Percentiles rank a stretch among this genome's conserved stretches.
Evolutionary conservation across 1,284 basidiomycete species (phyloP).

Genomic region (Sphagnurus paluster): DNA sequence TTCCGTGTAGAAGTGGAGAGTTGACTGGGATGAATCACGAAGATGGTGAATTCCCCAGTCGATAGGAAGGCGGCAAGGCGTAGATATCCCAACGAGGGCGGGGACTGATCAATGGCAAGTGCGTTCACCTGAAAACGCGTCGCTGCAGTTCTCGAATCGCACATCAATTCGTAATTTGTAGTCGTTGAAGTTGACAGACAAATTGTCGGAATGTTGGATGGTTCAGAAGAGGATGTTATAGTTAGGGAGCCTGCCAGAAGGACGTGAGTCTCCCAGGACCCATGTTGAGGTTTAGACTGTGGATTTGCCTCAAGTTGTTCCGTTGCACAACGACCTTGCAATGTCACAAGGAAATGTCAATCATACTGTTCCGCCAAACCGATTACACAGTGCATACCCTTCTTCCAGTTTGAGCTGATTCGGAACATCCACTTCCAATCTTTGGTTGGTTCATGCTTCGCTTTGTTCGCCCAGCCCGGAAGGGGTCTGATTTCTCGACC

Average conservation of each 20-base stretch:
- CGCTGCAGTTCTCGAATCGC: conserved; percentile 26
- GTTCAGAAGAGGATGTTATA: conserved; percentile 37
- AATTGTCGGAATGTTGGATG: conserved; percentile 25
- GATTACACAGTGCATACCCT: conserved; percentile 43
- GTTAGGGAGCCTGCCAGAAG: conserved; percentile 42
- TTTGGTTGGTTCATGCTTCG: conserved; percentile 39
- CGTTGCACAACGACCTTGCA: conserved; percentile 62
- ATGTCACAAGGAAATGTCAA: conserved; percentile 11
- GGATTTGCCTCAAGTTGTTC: conserved; percentile 31
- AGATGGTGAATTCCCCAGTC: conserved; percentile 64
- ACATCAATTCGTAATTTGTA: conserved; percentile 30
- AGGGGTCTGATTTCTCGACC: conserved; percentile 60
- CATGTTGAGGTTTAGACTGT: conserved; percentile 1
- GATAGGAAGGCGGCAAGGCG: conserved; percentile 64
- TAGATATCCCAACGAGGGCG: conserved; percentile 42
- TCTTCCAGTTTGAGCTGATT: conserved; percentile 78
- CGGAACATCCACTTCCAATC: conserved; percentile 87
- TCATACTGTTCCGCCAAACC: conserved; percentile 3
- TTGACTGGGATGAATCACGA: conserved; percentile 47
- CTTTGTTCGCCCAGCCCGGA: conserved; percentile 49
- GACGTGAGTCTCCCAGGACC: conserved; percentile 32
- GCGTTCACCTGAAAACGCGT: conserved; percentile 48
- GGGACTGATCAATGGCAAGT: conserved; percentile 70
- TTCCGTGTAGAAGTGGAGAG: conserved; percentile 42
- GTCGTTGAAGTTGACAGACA: conserved; percentile 23